Base-by-base conservation (phyloP, 495 filamentous ascomycete genomes). In the Cudoniella acicularis region DNA sequence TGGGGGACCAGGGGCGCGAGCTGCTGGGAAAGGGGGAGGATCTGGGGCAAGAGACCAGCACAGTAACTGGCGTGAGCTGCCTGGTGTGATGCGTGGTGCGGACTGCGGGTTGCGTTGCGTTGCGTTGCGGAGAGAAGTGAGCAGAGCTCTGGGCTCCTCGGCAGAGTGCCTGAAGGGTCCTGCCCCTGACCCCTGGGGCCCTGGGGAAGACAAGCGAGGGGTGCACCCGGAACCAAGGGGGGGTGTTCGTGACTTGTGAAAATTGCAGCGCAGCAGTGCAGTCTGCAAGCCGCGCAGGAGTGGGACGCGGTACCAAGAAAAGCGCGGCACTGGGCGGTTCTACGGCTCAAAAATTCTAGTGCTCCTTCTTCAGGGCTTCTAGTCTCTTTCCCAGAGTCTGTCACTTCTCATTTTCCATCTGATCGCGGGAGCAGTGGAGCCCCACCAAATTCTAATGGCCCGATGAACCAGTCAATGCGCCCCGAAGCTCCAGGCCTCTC, bases 191-290 rank as follows among this genome's bases (percentile, higher is more conserved):
- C n/a, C n/a, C n/a, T n/a, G n/a, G n/a, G n/a, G n/a, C n/a, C 20
- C 11, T 50, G 48, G 20, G 20, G 48, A 24, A 20, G 23, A 25
- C 8, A 50, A 20, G 10, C 22, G 48, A 50, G 18, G 48, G 48
- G 10, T 8, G 36, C 9, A 9, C 16, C 16, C n/a, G 43, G 20
- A 10, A 25, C 8, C 45, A 9, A 24, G 23, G 48, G 30, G 46
- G 55, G 47, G 25, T 21, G 30, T 59, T 59, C 56, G 49, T 59
- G 49, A 48, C 56, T 59, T 27, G 50, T 18, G n/a, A 53, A 59
- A 27, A 53, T 50, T 56, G 41, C 55, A 51, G 30, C 18, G 43
- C 43, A 46, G 43, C 48, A 10, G 23, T 47, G 56, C 48, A 46
- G 40, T 13, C 10, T 50, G 48, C 48, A 50, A 9, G 18, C 8